These are phyloP conservation scores for Tilletiopsis washingtonensis DNA, from an alignment of 1,284 basidiomycete species.

Conservation along the genomic window DNA sequence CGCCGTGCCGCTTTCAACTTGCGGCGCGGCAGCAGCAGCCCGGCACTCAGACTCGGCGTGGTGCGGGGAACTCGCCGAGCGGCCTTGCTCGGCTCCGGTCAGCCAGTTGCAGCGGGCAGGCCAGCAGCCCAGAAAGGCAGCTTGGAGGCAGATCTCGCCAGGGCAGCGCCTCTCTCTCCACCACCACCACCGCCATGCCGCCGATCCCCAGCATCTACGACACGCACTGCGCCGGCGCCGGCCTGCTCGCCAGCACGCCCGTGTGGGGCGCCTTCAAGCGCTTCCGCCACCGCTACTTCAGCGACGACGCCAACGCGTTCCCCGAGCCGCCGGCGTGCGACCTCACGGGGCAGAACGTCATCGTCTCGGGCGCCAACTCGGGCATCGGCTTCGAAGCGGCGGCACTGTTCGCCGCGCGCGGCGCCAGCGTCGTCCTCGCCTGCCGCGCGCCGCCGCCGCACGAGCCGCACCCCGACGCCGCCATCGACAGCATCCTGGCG, in stretches of 20 bases:
- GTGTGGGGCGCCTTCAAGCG: constrained; percentile 12
- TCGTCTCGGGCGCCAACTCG: constrained; percentile 28
- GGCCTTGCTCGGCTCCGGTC: no score
- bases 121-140: no score
- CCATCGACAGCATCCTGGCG: constrained; percentile 12
- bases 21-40: no score
- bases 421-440: constrained; percentile 30
- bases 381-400: constrained; percentile 35
- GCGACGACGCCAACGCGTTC: constrained; percentile 5
- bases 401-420: constrained; percentile 18
- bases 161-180: no score
- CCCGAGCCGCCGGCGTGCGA: constrained; percentile 15
- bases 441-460: constrained; percentile 28
- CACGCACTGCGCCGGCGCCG: constrained; percentile 31
- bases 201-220: constrained; percentile 25
- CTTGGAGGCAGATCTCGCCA: no score
- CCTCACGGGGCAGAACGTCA: constrained; percentile 25
- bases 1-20: no score
- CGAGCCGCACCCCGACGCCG: constrained; percentile 28
- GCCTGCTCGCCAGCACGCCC: constrained; percentile 18
- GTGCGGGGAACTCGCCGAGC: no score
- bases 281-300: constrained; percentile 11
- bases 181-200: no score
- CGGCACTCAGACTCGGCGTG: no score
- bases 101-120: no score